Conservation (phyloP, 495 filamentous ascomycete genomes). For the Pyrenopolyporus hunteri region DNA sequence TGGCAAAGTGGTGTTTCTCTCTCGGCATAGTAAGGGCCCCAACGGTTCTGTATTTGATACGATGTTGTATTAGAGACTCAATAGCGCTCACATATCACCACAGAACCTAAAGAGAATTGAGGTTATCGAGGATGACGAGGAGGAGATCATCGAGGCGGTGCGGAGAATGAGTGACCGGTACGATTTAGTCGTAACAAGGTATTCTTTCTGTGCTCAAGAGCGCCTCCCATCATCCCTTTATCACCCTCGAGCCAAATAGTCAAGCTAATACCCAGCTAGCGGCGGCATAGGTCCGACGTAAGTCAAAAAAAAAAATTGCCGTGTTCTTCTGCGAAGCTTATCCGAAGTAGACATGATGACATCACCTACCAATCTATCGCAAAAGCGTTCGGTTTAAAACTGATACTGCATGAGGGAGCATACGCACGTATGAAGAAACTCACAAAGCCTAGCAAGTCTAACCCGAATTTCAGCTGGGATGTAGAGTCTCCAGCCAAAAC, state of each 20-base stretch:
- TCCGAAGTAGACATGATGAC: conserved; percentile 81
- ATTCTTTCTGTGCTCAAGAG: not conserved
- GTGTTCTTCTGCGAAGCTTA: conserved; percentile 19
- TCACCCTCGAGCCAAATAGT: not conserved
- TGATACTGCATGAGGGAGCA: conserved; percentile 76
- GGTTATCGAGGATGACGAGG: conserved; percentile 89
- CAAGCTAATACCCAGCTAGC: conserved; percentile 46
- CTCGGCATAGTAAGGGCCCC: conserved; percentile 72
- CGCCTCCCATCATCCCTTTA: not conserved
- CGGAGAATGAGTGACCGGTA: conserved; percentile 84
- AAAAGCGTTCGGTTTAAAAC: conserved; percentile 78
- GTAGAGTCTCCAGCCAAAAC: conserved; percentile 75
- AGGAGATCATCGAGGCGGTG: conserved; percentile 86
- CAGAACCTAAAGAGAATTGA: conserved; percentile 83
- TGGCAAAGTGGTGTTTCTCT: conserved; percentile 92
- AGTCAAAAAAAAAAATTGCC: conserved; percentile 18
- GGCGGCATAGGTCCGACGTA: conserved; percentile 96
- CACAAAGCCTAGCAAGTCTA: conserved; percentile 70
- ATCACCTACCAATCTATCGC: conserved; percentile 96
- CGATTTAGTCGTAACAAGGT: conserved; percentile 89
- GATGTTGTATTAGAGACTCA: not conserved
- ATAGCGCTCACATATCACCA: conserved; percentile 1
- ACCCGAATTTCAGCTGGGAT: conserved; percentile 85
- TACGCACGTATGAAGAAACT: conserved; percentile 82
- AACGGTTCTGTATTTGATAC: not conserved